Conservation (phyloP, 768 basidiomycete species). For the Trametes sanguinea region DNA sequence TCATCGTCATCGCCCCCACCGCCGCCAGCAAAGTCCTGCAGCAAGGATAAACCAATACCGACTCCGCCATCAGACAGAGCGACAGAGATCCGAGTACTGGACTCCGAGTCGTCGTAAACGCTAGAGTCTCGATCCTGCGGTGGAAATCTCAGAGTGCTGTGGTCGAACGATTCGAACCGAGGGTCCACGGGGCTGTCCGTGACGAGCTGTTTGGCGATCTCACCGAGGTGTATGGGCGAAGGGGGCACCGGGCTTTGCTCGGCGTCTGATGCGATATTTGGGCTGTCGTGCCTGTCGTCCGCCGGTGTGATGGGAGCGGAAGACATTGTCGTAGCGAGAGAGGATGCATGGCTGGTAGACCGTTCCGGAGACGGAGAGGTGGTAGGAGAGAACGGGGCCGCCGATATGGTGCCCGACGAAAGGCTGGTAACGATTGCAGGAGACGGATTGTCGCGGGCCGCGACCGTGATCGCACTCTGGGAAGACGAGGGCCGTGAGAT, state of each 20-base stretch:
- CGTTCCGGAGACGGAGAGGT: slow-evolving; percentile 13
- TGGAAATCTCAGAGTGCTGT: slow-evolving; percentile 2
- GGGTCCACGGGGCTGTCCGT: slow-evolving; percentile 17
- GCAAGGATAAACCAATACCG: slow-evolving; percentile 69
- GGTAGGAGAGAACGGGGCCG: slow-evolving; percentile 4
- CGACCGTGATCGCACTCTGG: slow-evolving; percentile 28
- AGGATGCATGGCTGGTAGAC: slow-evolving; percentile 20
- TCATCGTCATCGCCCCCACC: slow-evolving; percentile 33
- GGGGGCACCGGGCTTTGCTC: not conserved
- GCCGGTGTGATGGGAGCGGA: slow-evolving; percentile 19
- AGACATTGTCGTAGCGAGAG: slow-evolving; percentile 5
- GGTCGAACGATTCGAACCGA: slow-evolving; percentile 1
- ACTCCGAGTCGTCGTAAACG: slow-evolving; percentile 23
- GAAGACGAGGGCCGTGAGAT: slow-evolving; percentile 29
- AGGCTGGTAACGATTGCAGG: slow-evolving; percentile 8
- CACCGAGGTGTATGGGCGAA: slow-evolving; percentile 13
- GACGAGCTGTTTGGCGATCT: slow-evolving; percentile 18
- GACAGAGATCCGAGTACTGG: slow-evolving; percentile 36
- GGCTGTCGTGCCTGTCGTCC: slow-evolving; percentile 1
- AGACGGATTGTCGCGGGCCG: slow-evolving; percentile 18
- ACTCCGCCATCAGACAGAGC: slow-evolving; percentile 58
- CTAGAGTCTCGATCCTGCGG: slow-evolving; percentile 7
- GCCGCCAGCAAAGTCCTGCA: slow-evolving; percentile 51
- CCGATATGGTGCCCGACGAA: slow-evolving; percentile 1
- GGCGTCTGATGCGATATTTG: not conserved